Conservation (phyloP, 1,284 basidiomycete species). For the Leccinum variabile region DNA sequence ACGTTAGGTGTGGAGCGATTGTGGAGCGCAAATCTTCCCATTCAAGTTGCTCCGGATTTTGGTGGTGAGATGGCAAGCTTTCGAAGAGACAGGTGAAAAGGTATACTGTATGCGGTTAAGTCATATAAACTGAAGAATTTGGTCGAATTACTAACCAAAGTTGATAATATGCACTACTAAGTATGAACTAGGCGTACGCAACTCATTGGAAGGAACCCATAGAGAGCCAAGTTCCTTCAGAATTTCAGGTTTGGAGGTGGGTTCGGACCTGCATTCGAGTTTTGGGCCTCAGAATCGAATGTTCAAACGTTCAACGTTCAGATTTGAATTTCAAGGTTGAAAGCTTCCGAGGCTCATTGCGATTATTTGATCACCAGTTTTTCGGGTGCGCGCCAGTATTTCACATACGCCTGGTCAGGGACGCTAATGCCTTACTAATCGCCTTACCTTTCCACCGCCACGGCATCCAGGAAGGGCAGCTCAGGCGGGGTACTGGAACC, state of each 20-base stretch:
- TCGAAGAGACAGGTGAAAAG: neutral
- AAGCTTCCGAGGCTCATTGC: neutral
- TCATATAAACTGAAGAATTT: neutral
- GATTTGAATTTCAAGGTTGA: neutral
- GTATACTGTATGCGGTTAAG: neutral
- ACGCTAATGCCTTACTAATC: too few relatives aligned
- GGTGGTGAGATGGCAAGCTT: neutral
- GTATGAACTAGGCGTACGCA: neutral
- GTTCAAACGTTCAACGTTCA: too few relatives aligned
- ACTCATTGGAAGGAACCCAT: neutral
- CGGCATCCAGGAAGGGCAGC: neutral
- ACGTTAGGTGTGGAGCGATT: neutral
- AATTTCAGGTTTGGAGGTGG: neutral
- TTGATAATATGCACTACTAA: neutral
- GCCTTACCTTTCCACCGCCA: neutral
- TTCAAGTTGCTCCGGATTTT: neutral
- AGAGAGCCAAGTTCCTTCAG: too few relatives aligned
- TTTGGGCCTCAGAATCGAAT: too few relatives aligned
- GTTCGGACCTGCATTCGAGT: neutral
- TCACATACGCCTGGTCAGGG: neutral
- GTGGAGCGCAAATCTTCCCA: conserved; percentile 7
- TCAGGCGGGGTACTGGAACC: neutral
- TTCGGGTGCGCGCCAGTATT: neutral
- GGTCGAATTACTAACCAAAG: neutral
- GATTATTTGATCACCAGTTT: neutral